Conservation (phyloP, 495 filamentous ascomycete species). For the Extremus antarcticus region DNA sequence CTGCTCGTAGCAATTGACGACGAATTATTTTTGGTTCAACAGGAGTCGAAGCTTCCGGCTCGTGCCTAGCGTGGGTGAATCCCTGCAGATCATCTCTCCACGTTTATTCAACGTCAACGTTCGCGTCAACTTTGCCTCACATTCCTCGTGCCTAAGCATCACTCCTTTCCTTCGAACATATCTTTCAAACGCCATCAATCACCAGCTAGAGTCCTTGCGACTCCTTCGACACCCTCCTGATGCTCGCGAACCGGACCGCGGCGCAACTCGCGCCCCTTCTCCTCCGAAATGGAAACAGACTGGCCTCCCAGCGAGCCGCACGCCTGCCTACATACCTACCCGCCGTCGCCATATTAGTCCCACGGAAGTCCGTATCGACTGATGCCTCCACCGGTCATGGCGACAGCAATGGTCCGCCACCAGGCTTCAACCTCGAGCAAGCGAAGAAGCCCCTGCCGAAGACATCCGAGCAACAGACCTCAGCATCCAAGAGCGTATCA, state of each 20-base stretch:
- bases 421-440: conserved; percentile 83
- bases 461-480: conserved; percentile 30
- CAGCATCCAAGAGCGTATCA: conserved; percentile 23
- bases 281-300: conserved; percentile 24
- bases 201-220: background rate
- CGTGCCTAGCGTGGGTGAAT: too few relatives aligned
- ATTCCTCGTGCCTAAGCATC: background rate
- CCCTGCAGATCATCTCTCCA: background rate
- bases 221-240: background rate
- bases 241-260: conserved; percentile 5
- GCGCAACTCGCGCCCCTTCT: conserved; percentile 26
- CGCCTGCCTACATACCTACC: conserved; percentile 22
- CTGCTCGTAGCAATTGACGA: too few relatives aligned
- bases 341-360: conserved; percentile 32
- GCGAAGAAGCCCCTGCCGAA: conserved; percentile 65
- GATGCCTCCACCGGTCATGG: conserved; percentile 48
- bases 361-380: conserved; percentile 41
- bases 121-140: background rate
- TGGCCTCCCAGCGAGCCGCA: conserved; percentile 19
- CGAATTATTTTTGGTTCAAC: background rate
- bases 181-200: background rate
- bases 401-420: conserved; percentile 59
- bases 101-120: background rate
- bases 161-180: background rate
- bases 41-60: background rate